Conservation (phyloP, 768 basidiomycete species). For the Auricularia sp. region DNA sequence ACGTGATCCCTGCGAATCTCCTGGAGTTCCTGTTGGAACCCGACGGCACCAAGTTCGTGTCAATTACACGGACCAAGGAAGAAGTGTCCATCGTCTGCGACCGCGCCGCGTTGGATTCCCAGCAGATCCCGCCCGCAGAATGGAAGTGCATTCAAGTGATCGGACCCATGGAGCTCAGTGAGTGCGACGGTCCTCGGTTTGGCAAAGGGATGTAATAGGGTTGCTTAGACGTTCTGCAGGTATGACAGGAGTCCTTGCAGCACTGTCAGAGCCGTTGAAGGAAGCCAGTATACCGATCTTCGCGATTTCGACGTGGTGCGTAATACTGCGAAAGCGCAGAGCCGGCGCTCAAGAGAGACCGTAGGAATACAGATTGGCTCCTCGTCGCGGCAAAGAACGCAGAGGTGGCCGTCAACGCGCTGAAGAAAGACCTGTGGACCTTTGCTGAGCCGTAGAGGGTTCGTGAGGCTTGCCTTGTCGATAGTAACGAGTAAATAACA, state of each 20-base stretch:
- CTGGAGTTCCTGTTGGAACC: slow-evolving; percentile 22
- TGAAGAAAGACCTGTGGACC: slow-evolving; percentile 45
- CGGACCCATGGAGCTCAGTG: slow-evolving; percentile 61
- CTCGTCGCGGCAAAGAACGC: slow-evolving; percentile 40
- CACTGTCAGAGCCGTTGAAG: slow-evolving; percentile 45
- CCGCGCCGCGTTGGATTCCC: slow-evolving; percentile 27
- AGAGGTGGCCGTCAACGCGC: slow-evolving; percentile 30
- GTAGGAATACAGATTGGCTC: slow-evolving; percentile 60
- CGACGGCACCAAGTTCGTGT: slow-evolving; percentile 32
- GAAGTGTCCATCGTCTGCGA: slow-evolving; percentile 51
- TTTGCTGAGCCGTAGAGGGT: slow-evolving; percentile 15
- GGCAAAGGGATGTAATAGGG: neutral
- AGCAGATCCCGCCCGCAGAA: slow-evolving; percentile 15
- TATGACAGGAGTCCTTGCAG: slow-evolving; percentile 47
- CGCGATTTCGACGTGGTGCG: slow-evolving; percentile 54
- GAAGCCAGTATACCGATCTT: slow-evolving; percentile 45
- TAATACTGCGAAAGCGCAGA: neutral
- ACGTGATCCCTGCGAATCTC: slow-evolving; percentile 23
- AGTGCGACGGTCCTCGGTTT: slow-evolving; percentile 1
- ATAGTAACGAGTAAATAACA: too few relatives aligned
- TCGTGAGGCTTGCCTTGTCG: too few relatives aligned
- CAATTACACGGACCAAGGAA: slow-evolving; percentile 48
- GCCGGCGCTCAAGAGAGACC: neutral
- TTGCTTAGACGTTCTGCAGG: slow-evolving; percentile 21
- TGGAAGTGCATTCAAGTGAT: slow-evolving; percentile 55